Evolutionary conservation across 129 eudicot genomes (phyloP), one percentile per base, ranked within the genome.

Genomic region (Chrysanthemum lavandulifolium): DNA sequence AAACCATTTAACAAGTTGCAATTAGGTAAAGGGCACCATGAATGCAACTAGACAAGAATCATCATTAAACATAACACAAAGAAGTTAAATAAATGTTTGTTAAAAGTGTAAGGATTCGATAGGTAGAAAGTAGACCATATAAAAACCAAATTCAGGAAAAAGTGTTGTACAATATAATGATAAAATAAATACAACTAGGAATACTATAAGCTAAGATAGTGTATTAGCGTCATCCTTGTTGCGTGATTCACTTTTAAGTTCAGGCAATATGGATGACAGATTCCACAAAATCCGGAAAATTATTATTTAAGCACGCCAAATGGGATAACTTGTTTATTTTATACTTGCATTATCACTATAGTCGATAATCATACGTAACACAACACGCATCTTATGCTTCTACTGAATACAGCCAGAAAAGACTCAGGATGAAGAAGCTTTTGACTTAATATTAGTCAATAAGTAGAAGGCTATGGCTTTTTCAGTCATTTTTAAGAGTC

Each of bases 1-100:
- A 43, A 64, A 76, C 50, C 49, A 48, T 47, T 25, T 57, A 53
- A 76, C 61, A 76, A 67, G 29, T 56, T 45, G 67, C 23, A 75
- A 56, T 75, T 57, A 66, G 25, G 67, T 56, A 75, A 66, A 67
- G 6, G 47, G 60, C 67, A 55, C 50, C 67, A 56, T 56, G 67
- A 67, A 67, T 25, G 66, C 73, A 75, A 76, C 67, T 56, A 76
- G 4, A 43, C 50, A 47, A 64, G 62, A 48, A 62, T 76, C 73
- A 76, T 67, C 80, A 67, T 67, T 45, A 25, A 56, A 45, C 79
- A 2, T 45, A 67, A 56, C 57, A 57, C 57, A 56, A 45, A 75
- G 29, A 43, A 56, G 40, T 25, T 68, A 47, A 21, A 75, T 45
- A 13, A 75, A 56, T 14, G 13, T 31, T 13, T 10, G 36, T 19